A percentile compares a stretch with the other conserved stretches of the same genome.
Evolutionary conservation across 495 filamentous ascomycete genomes (phyloP).

Genomic region (Aspergillus funiculosus): DNA sequence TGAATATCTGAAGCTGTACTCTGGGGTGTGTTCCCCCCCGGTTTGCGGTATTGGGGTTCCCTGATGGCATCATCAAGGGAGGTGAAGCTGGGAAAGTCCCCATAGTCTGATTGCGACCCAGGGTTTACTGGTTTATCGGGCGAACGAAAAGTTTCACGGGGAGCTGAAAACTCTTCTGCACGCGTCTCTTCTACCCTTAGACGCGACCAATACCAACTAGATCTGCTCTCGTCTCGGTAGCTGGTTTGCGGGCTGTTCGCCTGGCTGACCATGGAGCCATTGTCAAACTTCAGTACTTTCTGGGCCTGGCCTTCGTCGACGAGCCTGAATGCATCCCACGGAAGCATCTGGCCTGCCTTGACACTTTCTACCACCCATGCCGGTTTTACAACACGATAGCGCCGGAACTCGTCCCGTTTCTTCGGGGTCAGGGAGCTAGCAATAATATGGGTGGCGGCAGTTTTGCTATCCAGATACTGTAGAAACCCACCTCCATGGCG

Average conservation of each 20-base stretch:
- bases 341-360: constrained; percentile 67
- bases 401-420: constrained; percentile 77
- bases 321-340: constrained; percentile 78
- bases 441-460: constrained; percentile 89
- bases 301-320: constrained; percentile 74
- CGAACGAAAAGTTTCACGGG: background rate
- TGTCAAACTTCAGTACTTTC: constrained; percentile 69
- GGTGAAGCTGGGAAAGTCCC: constrained; percentile 41
- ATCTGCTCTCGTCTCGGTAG: constrained; percentile 70
- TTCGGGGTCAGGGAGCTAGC: constrained; percentile 84
- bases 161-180: background rate
- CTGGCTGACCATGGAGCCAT: constrained; percentile 63
- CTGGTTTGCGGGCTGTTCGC: constrained; percentile 46
- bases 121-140: background rate
- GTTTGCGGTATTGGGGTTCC: background rate
- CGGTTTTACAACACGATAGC: constrained; percentile 91
- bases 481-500: constrained; percentile 87
- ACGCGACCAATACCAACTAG: constrained; percentile 75
- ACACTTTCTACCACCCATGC: constrained; percentile 92
- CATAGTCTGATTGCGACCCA: constrained; percentile 39
- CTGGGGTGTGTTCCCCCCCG: background rate
- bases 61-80: constrained; percentile 20
- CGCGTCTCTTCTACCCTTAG: constrained; percentile 32
- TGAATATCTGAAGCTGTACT: background rate
- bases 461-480: constrained; percentile 93